Conservation (phyloP, 2,329 filamentous ascomycete species). For the Pseudogymnoascus sp. region DNA sequence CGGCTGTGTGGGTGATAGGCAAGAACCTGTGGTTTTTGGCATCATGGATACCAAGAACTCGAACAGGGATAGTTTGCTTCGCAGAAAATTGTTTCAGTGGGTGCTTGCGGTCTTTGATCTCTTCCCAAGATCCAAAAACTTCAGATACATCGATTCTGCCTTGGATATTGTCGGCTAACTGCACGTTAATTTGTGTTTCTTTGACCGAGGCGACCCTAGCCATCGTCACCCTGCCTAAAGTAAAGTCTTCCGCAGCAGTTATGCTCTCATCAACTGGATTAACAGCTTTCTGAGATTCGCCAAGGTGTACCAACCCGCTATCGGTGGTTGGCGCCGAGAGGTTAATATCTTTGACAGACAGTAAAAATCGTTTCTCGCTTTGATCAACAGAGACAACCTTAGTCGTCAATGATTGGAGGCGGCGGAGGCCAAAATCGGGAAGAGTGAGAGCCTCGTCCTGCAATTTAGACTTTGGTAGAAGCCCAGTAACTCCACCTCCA, state of each 20-base stretch:
- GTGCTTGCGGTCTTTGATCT: slow-evolving; percentile 72
- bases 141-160: slow-evolving; percentile 92
- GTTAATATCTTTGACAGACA: slow-evolving; percentile 48
- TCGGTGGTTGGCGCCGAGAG: background rate
- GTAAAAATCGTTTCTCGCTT: slow-evolving; percentile 58
- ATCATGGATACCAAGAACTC: slow-evolving; percentile 80
- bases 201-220: slow-evolving; percentile 78
- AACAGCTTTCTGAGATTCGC: slow-evolving; percentile 34
- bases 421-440: slow-evolving; percentile 70
- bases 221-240: slow-evolving; percentile 63
- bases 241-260: slow-evolving; percentile 61
- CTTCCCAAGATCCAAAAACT: slow-evolving; percentile 78
- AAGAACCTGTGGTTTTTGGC: slow-evolving; percentile 85
- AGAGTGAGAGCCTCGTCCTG: slow-evolving; percentile 58
- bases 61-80: slow-evolving; percentile 64
- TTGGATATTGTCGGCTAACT: slow-evolving; percentile 76
- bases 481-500: slow-evolving; percentile 63
- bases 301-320: slow-evolving; percentile 26
- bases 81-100: slow-evolving; percentile 68
- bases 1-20: slow-evolving; percentile 77
- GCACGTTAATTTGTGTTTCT: slow-evolving; percentile 85
- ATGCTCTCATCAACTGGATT: slow-evolving; percentile 60
- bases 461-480: slow-evolving; percentile 73
- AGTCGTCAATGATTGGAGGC: slow-evolving; percentile 65
- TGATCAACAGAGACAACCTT: slow-evolving; percentile 66